Conservation (phyloP, 2,329 filamentous ascomycete genomes). For the Pestalotiopsis sp. region DNA sequence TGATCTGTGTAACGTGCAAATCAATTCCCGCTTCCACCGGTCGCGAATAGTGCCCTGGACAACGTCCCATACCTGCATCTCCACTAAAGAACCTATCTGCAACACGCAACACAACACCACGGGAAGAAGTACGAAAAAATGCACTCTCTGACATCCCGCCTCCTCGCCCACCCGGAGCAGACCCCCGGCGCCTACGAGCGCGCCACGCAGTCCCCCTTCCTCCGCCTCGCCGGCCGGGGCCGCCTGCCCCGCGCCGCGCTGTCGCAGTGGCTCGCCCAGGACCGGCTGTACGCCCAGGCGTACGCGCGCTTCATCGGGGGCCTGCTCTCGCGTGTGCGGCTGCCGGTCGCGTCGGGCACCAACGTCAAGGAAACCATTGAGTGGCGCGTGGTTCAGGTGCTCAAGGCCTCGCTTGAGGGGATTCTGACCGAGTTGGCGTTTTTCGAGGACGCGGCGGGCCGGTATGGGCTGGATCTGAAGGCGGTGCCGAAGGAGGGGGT, state of each 20-base stretch:
- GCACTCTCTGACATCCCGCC: background rate
- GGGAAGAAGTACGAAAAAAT: background rate
- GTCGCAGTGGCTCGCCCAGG: conserved; percentile 32
- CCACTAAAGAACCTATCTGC: too few species aligned
- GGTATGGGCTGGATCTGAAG: conserved; percentile 26
- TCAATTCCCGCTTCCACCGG: too few species aligned
- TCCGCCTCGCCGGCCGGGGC: conserved; percentile 28
- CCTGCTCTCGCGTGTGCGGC: conserved; percentile 28
- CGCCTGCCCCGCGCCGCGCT: conserved; percentile 23
- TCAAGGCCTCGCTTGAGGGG: conserved; percentile 26
- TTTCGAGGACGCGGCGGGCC: conserved; percentile 28
- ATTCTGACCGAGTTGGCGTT: conserved; percentile 29
- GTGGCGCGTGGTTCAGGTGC: conserved; percentile 28
- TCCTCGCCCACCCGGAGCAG: conserved; percentile 21
- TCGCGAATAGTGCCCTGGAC: too few species aligned
- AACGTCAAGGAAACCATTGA: conserved; percentile 18
- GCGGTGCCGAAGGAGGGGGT: conserved; percentile 13
- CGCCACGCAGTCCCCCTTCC: conserved; percentile 28
- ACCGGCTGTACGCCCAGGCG: conserved; percentile 33
- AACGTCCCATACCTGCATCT: too few species aligned
- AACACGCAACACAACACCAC: too few species aligned
- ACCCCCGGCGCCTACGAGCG: conserved; percentile 24
- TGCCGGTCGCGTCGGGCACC: conserved; percentile 17
- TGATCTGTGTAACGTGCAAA: too few species aligned
- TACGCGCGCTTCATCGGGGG: conserved; percentile 32